Evolutionary conservation across 1,284 basidiomycete genomes (phyloP).

Genomic region (Ceratobasidium theobromae): DNA sequence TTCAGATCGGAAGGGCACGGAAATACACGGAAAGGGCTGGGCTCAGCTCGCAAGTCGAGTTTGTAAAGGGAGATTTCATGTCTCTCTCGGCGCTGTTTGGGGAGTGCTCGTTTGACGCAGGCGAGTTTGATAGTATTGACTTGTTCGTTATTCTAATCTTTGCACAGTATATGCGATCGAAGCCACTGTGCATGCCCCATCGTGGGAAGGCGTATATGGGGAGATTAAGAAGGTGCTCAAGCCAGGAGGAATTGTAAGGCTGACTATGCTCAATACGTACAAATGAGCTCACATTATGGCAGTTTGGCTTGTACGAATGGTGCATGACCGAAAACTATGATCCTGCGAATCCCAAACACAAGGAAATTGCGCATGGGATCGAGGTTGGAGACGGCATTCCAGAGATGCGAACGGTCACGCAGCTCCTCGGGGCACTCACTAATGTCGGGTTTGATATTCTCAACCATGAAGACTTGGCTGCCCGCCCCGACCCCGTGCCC

Average conservation of each 20-base stretch:
- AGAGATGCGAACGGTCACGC: conserved; percentile 84
- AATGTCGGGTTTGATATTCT: conserved; percentile 87
- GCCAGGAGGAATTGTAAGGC: conserved; percentile 88
- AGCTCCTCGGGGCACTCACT: conserved; percentile 76
- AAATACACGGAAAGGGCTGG: conserved; percentile 82
- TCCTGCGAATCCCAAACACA: conserved; percentile 82
- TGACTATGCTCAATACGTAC: neutral
- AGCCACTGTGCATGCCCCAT: conserved; percentile 94
- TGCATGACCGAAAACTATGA: conserved; percentile 98
- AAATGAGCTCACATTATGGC: neutral
- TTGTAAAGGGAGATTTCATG: conserved; percentile 95
- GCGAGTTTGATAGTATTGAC: conserved; percentile 49
- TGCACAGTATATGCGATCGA: conserved; percentile 89
- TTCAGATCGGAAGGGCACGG: conserved; percentile 84
- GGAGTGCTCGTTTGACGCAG: conserved; percentile 90
- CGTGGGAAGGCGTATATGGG: conserved; percentile 93
- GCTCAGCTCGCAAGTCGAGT: conserved; percentile 75
- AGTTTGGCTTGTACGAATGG: conserved; percentile 99
- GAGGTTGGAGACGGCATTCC: conserved; percentile 97
- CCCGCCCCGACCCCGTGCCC: conserved; percentile 73
- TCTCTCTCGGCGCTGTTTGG: conserved; percentile 90
- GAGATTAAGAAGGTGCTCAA: conserved; percentile 95
- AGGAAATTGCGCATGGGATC: conserved; percentile 88
- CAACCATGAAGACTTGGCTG: conserved; percentile 93
- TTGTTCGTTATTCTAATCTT: neutral